Base-by-base conservation (phyloP, 2,329 filamentous ascomycete genomes). In the Sphaerostilbella broomeana region DNA sequence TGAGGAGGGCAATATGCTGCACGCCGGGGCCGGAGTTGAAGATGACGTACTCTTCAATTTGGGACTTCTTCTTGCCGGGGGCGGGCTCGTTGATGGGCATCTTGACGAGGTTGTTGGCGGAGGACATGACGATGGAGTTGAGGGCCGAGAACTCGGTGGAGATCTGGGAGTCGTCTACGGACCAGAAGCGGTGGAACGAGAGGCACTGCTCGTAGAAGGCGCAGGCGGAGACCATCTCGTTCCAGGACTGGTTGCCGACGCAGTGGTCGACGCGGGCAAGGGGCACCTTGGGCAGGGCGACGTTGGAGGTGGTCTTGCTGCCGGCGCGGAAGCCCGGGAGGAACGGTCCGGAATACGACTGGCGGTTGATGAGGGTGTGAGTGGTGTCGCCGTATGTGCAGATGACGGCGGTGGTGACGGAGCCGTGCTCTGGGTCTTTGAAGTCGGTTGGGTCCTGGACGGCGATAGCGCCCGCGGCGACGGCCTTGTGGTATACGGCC, bases 31-130 rank as follows among this genome's bases (percentile, higher is more conserved):
- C 90, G 35, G 82, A 78, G 69, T 95, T 94, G 71, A 92, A 95
- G 59, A 86, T 73, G 50, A 95, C 80, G 58, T 83, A 89, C 67
- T 95, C 90, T 62, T 95, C 89, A 52, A 97, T 95, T 67, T 97
- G 90, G 9, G 81, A 86, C 63, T 87, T 86, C 65, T 86, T 90
- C 69, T 92, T 92, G 43, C 89, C 90, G 2, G 77, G 70, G 1
- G 90, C 90, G 2, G 90, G 90, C 67, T 95, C 89, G 70, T 95
- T 95, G 75, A 97, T 94, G 54, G 90, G 90, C 88, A 95, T 95
- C 69, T 95, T 95, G 64, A 95, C 87, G 4, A 84, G 62, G 42
- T 90, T 84, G 67, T 89, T 86, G 44, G 80, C 79, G 4, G 81
- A 86, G 28, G 84, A 78, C 88, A 95, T 95, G 57, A 95, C 90